Base-by-base conservation (phyloP, 805 yeast genomes). In the Ogataea trehaloabstinens region DNA sequence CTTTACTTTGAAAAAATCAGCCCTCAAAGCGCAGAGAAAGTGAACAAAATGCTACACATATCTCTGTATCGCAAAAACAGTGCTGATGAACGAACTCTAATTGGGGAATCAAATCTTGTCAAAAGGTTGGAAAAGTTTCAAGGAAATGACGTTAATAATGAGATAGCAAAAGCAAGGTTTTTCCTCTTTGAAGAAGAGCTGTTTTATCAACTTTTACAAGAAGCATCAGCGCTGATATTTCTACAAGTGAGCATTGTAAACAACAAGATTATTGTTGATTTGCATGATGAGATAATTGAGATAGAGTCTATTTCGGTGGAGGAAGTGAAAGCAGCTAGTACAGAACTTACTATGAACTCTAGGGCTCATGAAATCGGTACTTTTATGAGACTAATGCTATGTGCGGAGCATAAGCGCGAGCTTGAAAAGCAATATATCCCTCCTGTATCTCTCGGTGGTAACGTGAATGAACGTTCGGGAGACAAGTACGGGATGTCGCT, bases 181-280 rank as follows among this genome's bases (percentile, higher is more conserved):
- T 76, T 78, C 42, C 68, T 90, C 6, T 91, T 91, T 64, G 98
- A 91, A 55, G 93, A 86, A 53, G 98, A 91, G 59, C 68, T 91
- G 38, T 87, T 87, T 65, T 78, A 76, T 59, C 89, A 82, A 50
- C 62, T 91, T 39, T 71, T 81, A 18, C 76, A 80, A 46, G 99
- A 91, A 60, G 87, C 95, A 1, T 73, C 82, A 21, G 57, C 70
- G 5, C 65, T 91, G 41, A 73, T 82, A 7, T 77, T 88, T 15
- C 78, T 80, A 48, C 82, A 84, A 38, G 91, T 87, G 4, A 70
- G 71, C 12, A 73, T 81, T 13, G 79, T 84, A 21, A 74, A 74
- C 35, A 78, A 81, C 43, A 81, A 78, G 48, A 74, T 90, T 16
- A 68, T 74, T 0, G 69, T 87, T 30, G 87, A 85, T 44, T 61